A percentile compares a stretch with the other conserved stretches of the same genome.
Evolutionary conservation across 495 filamentous ascomycete genomes (phyloP).

Genomic region (Hyaloscypha hepaticicola): DNA sequence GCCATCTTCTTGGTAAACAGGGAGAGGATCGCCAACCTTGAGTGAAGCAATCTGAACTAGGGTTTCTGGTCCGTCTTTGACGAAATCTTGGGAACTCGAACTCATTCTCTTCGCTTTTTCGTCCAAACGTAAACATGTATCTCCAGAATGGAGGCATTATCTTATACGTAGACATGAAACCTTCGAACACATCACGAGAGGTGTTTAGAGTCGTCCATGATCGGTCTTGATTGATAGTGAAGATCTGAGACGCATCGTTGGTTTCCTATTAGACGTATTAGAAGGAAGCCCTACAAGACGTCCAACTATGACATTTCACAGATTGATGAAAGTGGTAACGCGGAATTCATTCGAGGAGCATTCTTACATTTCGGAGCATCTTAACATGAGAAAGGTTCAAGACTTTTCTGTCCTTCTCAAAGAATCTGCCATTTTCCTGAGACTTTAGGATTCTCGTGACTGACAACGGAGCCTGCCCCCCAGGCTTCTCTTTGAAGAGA

Average conservation of each 20-base stretch:
- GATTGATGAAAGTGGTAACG: not conserved
- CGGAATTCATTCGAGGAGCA: not conserved
- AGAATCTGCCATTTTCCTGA: not conserved
- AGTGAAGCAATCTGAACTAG: not conserved
- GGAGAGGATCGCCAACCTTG: not conserved
- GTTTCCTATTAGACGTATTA: not conserved
- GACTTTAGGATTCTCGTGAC: slow-evolving; percentile 2
- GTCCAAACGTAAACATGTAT: slow-evolving; percentile 20
- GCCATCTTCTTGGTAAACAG: not conserved
- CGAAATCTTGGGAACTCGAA: slow-evolving; percentile 18
- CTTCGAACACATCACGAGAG: slow-evolving; percentile 16
- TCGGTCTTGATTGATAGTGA: slow-evolving; percentile 11
- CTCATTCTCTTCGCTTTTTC: slow-evolving; percentile 18
- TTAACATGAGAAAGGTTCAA: not conserved
- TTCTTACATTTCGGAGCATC: not conserved
- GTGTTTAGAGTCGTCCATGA: slow-evolving; percentile 18
- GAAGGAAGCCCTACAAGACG: not conserved
- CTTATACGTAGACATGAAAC: slow-evolving; percentile 10
- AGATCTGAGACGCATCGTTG: slow-evolving; percentile 10
- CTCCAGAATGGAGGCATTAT: slow-evolving; percentile 19
- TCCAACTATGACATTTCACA: not conserved
- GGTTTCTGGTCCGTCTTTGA: not conserved
- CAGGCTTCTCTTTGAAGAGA: slow-evolving; percentile 16
- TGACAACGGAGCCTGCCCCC: slow-evolving; percentile 7
- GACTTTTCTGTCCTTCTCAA: not conserved